phyloP scores from a whole-genome alignment of 2,329 filamentous ascomycete genomes.

The Penicillium griseofulvum region DNA sequence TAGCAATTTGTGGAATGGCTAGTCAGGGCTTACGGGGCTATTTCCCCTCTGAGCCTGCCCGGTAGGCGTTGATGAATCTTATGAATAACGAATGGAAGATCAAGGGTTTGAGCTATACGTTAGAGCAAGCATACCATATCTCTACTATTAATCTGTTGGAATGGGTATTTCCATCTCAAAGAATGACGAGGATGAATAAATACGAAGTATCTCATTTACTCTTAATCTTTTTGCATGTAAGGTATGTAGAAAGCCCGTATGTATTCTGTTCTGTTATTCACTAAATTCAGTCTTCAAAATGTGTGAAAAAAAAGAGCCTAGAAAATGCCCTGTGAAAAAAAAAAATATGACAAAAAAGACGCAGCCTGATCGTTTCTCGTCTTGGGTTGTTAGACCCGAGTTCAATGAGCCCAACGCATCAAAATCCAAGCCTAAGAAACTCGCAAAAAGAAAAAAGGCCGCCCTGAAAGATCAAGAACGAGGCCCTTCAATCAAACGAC shows the following conservation, averaged over 20 bases:
- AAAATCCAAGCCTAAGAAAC: not conserved
- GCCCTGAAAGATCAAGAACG: not conserved
- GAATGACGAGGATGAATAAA: not conserved
- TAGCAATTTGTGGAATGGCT: not conserved
- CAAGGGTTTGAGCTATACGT: not conserved
- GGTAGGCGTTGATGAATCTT: not conserved
- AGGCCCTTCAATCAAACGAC: constrained; percentile 1
- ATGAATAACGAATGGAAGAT: constrained; percentile 1
- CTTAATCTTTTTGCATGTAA: not conserved
- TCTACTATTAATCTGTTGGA: not conserved
- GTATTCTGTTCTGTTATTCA: not conserved
- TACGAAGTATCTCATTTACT: not conserved
- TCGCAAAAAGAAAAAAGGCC: not conserved
- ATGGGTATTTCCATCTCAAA: not conserved
- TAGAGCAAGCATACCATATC: not conserved
- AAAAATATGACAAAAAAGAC: no score
- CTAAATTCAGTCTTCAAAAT: not conserved
- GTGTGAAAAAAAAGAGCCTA: not conserved
- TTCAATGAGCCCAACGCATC: not conserved
- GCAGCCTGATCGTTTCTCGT: not conserved
- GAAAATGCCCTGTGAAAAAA: not conserved
- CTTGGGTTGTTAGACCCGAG: not conserved
- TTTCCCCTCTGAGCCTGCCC: not conserved
- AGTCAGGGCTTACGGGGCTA: constrained; percentile 1
- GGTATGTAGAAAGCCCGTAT: not conserved